Evolutionary conservation across 768 basidiomycete species (phyloP).

Genomic region (Amanita polypyramis): DNA sequence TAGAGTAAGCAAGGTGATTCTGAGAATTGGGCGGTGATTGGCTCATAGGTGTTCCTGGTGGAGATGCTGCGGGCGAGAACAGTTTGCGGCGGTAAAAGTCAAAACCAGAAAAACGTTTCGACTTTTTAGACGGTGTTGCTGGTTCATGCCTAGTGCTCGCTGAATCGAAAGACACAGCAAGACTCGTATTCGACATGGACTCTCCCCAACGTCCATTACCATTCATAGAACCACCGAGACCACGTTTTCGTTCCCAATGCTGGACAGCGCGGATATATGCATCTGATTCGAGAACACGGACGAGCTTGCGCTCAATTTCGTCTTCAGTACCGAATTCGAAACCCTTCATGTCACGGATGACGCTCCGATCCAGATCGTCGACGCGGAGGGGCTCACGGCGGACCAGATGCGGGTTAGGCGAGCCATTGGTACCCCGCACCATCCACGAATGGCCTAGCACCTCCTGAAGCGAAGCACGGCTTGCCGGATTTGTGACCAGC

Average conservation of each 20-base stretch:
- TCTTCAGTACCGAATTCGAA: slow-evolving; percentile 93
- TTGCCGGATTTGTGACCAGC: slow-evolving; percentile 89
- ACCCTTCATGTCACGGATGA: slow-evolving; percentile 87
- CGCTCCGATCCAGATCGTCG: slow-evolving; percentile 80
- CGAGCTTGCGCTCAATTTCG: slow-evolving; percentile 69
- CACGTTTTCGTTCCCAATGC: slow-evolving; percentile 68
- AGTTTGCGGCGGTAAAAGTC: slow-evolving; percentile 91
- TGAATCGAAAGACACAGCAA: slow-evolving; percentile 55
- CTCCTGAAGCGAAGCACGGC: slow-evolving; percentile 75
- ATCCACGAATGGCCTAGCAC: slow-evolving; percentile 89
- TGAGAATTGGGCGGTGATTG: slow-evolving; percentile 54
- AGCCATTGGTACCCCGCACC: slow-evolving; percentile 71
- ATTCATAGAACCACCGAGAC: slow-evolving; percentile 22
- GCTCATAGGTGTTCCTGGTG: slow-evolving; percentile 28
- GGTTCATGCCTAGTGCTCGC: slow-evolving; percentile 28
- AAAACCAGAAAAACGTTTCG: slow-evolving; percentile 88
- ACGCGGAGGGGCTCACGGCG: slow-evolving; percentile 82
- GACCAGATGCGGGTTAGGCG: slow-evolving; percentile 79
- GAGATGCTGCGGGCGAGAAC: slow-evolving; percentile 54
- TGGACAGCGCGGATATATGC: slow-evolving; percentile 62
- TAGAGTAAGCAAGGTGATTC: slow-evolving; percentile 38
- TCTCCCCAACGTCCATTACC: slow-evolving; percentile 36
- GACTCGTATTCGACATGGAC: slow-evolving; percentile 57
- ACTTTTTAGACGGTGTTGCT: slow-evolving; percentile 45
- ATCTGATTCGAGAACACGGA: slow-evolving; percentile 68